A percentile compares a stretch with the other conserved stretches of the same genome.
Evolutionary conservation across 2,329 filamentous ascomycete genomes (phyloP).

Genomic region (Paecilomyces fulvus): DNA sequence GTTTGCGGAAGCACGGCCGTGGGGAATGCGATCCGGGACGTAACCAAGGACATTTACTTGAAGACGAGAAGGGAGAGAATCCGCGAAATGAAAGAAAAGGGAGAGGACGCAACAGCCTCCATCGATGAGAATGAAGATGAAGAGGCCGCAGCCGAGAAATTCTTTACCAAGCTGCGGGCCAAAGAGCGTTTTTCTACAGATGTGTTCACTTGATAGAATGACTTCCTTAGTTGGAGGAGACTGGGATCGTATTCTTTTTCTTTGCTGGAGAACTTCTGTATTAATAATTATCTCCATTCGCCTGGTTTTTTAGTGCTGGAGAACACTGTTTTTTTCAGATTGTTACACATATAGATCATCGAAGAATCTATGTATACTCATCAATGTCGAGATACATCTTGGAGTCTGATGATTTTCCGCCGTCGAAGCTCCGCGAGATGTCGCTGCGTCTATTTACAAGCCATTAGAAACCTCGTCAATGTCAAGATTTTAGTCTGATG

Average conservation of each 20-base stretch:
- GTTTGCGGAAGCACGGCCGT: conserved; percentile 55
- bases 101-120: conserved; percentile 23
- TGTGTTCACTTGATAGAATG: conserved; percentile 40
- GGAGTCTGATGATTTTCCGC: too few species aligned
- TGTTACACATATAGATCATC: not conserved
- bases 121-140: conserved; percentile 13
- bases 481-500: not conserved
- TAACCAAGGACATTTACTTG: conserved; percentile 27
- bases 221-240: not conserved
- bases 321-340: not conserved
- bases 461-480: not conserved
- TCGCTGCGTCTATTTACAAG: too few species aligned
- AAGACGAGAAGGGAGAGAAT: conserved; percentile 21
- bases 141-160: conserved; percentile 18
- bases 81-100: conserved; percentile 20
- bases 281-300: not conserved
- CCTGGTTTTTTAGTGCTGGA: not conserved
- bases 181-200: conserved; percentile 53
- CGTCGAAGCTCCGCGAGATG: too few species aligned
- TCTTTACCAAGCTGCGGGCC: conserved; percentile 19
- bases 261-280: not conserved
- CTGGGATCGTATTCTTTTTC: not conserved
- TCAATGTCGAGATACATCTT: too few species aligned
- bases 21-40: conserved; percentile 40
- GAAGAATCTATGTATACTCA: too few species aligned